A percentile compares a stretch with the other conserved stretches of the same genome.
Conservation (phyloP, 129 eudicot genomes). For the Kitagawia praeruptora region DNA sequence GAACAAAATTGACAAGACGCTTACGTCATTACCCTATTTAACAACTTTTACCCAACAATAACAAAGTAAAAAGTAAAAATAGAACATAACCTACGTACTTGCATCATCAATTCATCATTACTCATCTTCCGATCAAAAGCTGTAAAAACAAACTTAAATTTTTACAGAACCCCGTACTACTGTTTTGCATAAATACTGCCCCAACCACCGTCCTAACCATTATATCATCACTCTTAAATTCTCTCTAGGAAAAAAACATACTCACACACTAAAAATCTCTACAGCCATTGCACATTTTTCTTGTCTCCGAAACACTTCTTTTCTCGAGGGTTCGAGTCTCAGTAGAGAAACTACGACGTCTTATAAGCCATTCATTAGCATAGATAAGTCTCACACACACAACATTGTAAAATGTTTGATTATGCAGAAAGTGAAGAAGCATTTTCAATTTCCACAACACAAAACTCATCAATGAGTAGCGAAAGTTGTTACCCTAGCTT, state of each 20-base stretch:
- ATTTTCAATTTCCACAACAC: conserved; percentile 16
- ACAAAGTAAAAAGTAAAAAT: neutral
- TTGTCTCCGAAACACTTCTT: neutral
- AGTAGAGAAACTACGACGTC: neutral
- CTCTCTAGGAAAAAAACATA: neutral
- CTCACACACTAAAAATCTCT: neutral
- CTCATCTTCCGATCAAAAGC: conserved; percentile 3
- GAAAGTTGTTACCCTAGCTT: conserved; percentile 51
- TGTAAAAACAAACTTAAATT: conserved; percentile 4
- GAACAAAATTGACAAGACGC: conserved; percentile 13
- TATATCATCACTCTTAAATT: neutral
- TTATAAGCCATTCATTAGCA: too few species aligned
- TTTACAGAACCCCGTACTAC: neutral
- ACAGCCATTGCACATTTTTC: too few species aligned
- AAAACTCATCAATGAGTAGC: conserved; percentile 56
- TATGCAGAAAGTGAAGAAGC: conserved; percentile 26
- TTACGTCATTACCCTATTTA: conserved; percentile 25
- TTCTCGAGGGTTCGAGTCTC: neutral
- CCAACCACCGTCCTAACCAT: conserved; percentile 13
- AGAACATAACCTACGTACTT: too few species aligned
- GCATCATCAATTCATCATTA: conserved; percentile 4
- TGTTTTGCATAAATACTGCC: conserved; percentile 15
- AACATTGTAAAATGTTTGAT: conserved; percentile 21
- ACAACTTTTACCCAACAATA: conserved; percentile 16
- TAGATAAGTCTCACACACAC: too few species aligned